Evolutionary conservation across 1,284 basidiomycete genomes (phyloP).

Genomic region (Meripilus lineatus): DNA sequence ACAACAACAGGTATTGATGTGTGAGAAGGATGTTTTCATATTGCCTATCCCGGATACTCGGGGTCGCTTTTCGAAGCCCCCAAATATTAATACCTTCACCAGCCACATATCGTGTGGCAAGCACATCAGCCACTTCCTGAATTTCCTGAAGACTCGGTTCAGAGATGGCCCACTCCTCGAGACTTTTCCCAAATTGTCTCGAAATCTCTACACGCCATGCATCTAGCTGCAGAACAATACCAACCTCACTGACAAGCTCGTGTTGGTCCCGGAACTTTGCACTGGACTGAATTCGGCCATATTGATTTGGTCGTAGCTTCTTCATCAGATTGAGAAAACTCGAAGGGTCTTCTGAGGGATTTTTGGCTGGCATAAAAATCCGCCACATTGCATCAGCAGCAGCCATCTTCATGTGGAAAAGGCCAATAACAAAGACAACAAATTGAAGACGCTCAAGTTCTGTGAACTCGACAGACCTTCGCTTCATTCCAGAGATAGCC

Average conservation of each 20-base stretch:
- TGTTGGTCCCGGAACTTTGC: conserved; percentile 33
- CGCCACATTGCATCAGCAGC: conserved; percentile 25
- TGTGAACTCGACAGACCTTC: neutral
- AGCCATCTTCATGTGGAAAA: conserved; percentile 33
- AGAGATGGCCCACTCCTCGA: conserved; percentile 19
- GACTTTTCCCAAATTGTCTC: neutral
- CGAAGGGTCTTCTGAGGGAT: conserved; percentile 4
- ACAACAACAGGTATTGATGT: conserved; percentile 27
- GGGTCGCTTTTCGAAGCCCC: neutral
- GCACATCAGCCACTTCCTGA: conserved; percentile 12
- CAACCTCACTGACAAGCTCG: conserved; percentile 28
- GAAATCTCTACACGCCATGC: conserved; percentile 15
- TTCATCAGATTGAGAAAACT: conserved; percentile 9
- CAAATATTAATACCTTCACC: conserved; percentile 1
- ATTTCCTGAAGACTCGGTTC: conserved; percentile 19
- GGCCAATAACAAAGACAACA: conserved; percentile 20
- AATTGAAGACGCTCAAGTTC: conserved; percentile 13
- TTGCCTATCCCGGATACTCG: conserved; percentile 22
- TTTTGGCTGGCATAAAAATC: conserved; percentile 11
- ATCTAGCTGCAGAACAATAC: conserved; percentile 20
- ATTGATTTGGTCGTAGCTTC: conserved; percentile 25
- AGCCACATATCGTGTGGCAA: conserved; percentile 19
- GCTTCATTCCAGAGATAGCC: neutral
- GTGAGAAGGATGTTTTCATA: conserved; percentile 26
- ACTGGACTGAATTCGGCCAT: conserved; percentile 21